Base-by-base conservation (phyloP, 2,329 filamentous ascomycete species). In the Atkinsonella hypoxylon region DNA sequence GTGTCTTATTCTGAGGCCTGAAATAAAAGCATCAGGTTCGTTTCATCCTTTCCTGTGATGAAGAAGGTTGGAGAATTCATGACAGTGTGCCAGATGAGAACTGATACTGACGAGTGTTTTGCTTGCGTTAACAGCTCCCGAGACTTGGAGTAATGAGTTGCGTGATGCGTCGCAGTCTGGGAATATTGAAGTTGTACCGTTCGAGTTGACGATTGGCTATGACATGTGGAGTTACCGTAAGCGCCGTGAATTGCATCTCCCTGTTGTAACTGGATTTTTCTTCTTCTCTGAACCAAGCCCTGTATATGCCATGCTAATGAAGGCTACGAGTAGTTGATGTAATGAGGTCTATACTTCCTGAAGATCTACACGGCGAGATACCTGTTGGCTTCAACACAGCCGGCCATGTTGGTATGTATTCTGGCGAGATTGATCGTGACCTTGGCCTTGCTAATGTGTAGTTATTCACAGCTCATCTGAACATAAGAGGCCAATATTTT, bases 301-400 rank as follows among this genome's bases (percentile, higher is more conserved):
- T 26, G 22, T 26, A 26, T 26, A 26, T 26, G 22, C 22, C 22
- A 26, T 6, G 13, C n/a, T 38, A 31, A 36, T 45, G 20, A 10
- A 13, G n/a, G 7, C n/a, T 11, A 11, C 31, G 15, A 26, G 31
- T 22, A 87, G 84, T 85, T 54, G 90, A 97, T 58, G 85, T 98
- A 39, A 87, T 96, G 62, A 74, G 74, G 46, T 81, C 88, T 3
- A 80, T 96, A 50, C 74, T 98, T 1, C 90, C 90, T 0, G 82
- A 89, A 56, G 83, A 88, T 45, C 75, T 86, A 22, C 81, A 89
- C 57, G 82, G 84, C 40, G 89, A 94, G 58, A 82, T 93, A 32
- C 91, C 90, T 2, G 79, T 81, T 32, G 89, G 89, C 46, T 97
- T 95, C 72, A 89, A 89, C 51, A 82, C 84, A 36, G 89, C 91